phyloP scores from a whole-genome alignment of 78 protist genomes.

The Anaeramoeba flamelloides region DNA sequence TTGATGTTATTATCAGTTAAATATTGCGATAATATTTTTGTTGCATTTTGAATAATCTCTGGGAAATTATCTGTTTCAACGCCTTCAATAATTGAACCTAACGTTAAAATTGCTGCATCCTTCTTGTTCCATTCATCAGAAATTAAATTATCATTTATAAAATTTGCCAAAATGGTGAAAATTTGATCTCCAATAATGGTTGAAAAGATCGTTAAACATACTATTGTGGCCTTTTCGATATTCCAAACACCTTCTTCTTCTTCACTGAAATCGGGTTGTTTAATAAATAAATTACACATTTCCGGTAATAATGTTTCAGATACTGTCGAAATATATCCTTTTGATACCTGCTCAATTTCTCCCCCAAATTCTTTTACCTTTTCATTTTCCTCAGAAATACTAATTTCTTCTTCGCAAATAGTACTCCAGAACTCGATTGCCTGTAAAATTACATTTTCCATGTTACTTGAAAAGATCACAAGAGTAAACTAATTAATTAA shows the following conservation, averaged over 20 bases:
- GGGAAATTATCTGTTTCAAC: neutral
- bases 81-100: conserved; percentile 61
- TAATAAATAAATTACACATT: too few relatives aligned
- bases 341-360: too few relatives aligned
- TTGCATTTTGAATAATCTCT: neutral
- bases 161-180: conserved; percentile 41
- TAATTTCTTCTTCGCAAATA: conserved; percentile 58
- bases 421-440: conserved; percentile 87
- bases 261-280: too few relatives aligned
- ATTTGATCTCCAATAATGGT: conserved; percentile 28
- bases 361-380: too few relatives aligned
- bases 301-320: too few relatives aligned
- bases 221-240: conserved; percentile 51
- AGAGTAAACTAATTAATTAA: conserved; percentile 37
- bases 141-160: conserved; percentile 33
- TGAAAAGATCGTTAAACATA: conserved; percentile 46
- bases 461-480: conserved; percentile 24
- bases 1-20: too few relatives aligned
- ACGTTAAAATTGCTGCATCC: conserved; percentile 61
- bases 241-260: conserved; percentile 51
- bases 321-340: too few relatives aligned
- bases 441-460: conserved; percentile 51
- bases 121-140: conserved; percentile 34
- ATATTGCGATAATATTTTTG: too few relatives aligned
- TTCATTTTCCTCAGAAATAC: too few relatives aligned